Conservation (phyloP, 1,284 basidiomycete species). For the Naganishia albida region DNA sequence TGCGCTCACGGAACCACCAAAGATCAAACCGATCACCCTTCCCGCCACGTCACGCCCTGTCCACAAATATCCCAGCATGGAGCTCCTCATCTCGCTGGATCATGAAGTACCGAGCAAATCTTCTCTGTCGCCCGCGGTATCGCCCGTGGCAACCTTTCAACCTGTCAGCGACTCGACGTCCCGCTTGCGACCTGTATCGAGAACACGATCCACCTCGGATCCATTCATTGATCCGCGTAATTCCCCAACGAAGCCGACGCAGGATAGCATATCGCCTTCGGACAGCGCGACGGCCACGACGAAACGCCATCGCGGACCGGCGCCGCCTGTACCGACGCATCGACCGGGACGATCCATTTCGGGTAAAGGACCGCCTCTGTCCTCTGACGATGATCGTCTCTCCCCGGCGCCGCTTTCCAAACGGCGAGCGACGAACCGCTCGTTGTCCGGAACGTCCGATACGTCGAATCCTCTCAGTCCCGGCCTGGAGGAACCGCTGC, state of each 20-base stretch:
- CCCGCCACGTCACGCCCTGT: constrained; percentile 1
- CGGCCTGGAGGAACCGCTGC: constrained; percentile 28
- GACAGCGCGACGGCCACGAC: not conserved
- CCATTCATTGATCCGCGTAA: constrained; percentile 44
- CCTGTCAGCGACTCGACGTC: not conserved
- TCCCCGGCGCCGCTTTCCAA: not conserved
- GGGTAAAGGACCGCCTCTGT: constrained; percentile 41
- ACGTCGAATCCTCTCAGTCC: constrained; percentile 31
- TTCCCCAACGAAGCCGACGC: constrained; percentile 25
- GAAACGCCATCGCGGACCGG: constrained; percentile 17
- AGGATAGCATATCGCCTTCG: not conserved
- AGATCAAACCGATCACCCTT: constrained; percentile 37
- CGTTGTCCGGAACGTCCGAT: constrained; percentile 15
- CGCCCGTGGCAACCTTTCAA: not conserved
- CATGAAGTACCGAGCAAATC: not conserved
- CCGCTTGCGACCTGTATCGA: not conserved
- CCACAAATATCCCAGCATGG: constrained; percentile 3
- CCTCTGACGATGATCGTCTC: constrained; percentile 32
- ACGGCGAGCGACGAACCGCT: not conserved
- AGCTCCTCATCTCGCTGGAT: constrained; percentile 9
- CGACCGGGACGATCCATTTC: constrained; percentile 32
- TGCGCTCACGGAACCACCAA: constrained; percentile 43
- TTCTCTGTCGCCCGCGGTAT: not conserved
- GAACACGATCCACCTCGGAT: constrained; percentile 41
- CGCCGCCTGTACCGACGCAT: constrained; percentile 26